Conservation (phyloP, 805 yeast species). For the Starmerella lactis-condensi region DNA sequence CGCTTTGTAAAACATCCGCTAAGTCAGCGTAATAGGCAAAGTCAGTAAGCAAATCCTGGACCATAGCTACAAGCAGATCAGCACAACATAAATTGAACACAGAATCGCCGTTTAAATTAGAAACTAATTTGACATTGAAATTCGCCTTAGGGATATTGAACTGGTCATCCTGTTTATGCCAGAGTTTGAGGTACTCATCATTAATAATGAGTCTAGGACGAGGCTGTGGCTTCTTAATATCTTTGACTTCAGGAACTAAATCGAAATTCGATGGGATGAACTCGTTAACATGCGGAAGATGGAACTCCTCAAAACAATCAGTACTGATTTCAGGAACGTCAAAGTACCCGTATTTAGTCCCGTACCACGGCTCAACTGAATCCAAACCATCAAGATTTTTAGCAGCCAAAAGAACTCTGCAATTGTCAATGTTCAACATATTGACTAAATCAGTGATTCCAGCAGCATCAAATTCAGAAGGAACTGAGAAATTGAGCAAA, state of each 20-base stretch:
- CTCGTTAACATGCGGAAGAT: slow-evolving; percentile 54
- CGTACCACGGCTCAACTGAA: slow-evolving; percentile 67
- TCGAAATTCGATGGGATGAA: slow-evolving; percentile 67
- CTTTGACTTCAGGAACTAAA: slow-evolving; percentile 26
- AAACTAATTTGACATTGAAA: slow-evolving; percentile 42
- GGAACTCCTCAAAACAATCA: slow-evolving; percentile 23
- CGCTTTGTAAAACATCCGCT: slow-evolving; percentile 49
- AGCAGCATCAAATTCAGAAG: slow-evolving; percentile 40
- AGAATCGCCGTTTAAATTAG: slow-evolving; percentile 25
- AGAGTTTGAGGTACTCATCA: slow-evolving; percentile 24
- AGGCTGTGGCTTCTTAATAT: slow-evolving; percentile 24
- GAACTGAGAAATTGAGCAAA: slow-evolving; percentile 38
- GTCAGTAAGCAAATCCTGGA: slow-evolving; percentile 61
- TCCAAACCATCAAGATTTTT: slow-evolving; percentile 34
- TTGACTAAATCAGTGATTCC: slow-evolving; percentile 33
- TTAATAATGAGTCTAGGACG: slow-evolving; percentile 45
- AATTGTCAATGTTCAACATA: slow-evolving; percentile 38
- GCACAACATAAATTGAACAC: slow-evolving; percentile 33
- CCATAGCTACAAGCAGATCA: slow-evolving; percentile 44
- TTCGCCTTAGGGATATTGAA: slow-evolving; percentile 77
- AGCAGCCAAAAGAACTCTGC: slow-evolving; percentile 38
- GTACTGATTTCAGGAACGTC: slow-evolving; percentile 20
- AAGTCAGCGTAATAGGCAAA: slow-evolving; percentile 66
- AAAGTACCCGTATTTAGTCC: slow-evolving; percentile 50
- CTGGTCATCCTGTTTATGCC: slow-evolving; percentile 83